phyloP scores from a whole-genome alignment of 331 rosid genomes.

The Rhamnella rubrinervis region DNA sequence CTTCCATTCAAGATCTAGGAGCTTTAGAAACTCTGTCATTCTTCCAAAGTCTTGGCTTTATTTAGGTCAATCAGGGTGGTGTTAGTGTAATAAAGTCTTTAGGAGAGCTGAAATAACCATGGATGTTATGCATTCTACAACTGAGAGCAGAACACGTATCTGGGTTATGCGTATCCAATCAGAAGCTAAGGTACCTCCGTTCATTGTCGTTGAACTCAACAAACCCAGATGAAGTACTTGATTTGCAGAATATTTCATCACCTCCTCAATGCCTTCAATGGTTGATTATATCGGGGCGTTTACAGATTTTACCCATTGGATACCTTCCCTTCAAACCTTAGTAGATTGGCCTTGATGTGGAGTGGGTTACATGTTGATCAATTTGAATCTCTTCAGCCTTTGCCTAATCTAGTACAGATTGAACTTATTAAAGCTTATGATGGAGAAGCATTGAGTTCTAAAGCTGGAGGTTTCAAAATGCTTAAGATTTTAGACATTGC shows the following conservation, averaged over 20 bases:
- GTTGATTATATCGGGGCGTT: too few species aligned
- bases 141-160: slow-evolving; percentile 10
- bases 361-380: slow-evolving; percentile 15
- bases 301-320: too few species aligned
- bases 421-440: slow-evolving; percentile 11
- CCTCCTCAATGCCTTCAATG: too few species aligned
- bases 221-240: too few species aligned
- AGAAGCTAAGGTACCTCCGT: slow-evolving; percentile 7
- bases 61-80: slow-evolving; percentile 9
- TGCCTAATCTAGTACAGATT: slow-evolving; percentile 10
- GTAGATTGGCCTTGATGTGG: slow-evolving; percentile 17
- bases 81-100: background rate
- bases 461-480: slow-evolving; percentile 16
- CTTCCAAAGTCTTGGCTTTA: slow-evolving; percentile 17
- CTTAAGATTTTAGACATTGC: slow-evolving; percentile 1
- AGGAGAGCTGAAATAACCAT: too few species aligned
- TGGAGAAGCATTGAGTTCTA: slow-evolving; percentile 17
- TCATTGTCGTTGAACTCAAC: slow-evolving; percentile 8
- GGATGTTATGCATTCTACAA: too few species aligned
- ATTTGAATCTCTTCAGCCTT: background rate
- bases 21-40: background rate
- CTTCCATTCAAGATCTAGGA: background rate
- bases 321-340: background rate
- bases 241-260: too few species aligned
- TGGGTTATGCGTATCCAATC: slow-evolving; percentile 11